Evolutionary conservation across 2,329 filamentous ascomycete species (phyloP).

Genomic region (Neurospora sp.): DNA sequence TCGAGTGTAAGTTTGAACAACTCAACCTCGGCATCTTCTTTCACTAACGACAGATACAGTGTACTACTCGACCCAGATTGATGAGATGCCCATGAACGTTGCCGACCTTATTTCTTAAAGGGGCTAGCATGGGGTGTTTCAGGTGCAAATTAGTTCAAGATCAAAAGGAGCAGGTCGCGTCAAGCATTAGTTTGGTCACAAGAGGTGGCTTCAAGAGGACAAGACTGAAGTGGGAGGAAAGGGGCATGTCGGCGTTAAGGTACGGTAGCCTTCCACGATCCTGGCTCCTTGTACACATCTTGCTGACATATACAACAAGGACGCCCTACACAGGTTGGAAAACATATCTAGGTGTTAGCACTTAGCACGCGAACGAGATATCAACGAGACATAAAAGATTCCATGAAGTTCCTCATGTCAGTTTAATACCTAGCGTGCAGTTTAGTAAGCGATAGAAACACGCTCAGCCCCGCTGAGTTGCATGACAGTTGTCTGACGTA

Average conservation of each 20-base stretch:
- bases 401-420: background rate
- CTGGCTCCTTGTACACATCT: background rate
- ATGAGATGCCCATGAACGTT: constrained; percentile 98
- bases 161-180: background rate
- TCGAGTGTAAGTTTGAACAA: constrained; percentile 48
- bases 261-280: background rate
- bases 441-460: background rate
- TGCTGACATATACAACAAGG: background rate
- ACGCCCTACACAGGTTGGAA: background rate
- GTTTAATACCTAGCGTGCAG: background rate
- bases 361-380: background rate
- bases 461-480: background rate
- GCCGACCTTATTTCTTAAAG: constrained; percentile 46
- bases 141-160: background rate
- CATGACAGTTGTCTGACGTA: background rate
- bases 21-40: background rate
- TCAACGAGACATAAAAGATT: background rate
- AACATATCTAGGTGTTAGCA: background rate
- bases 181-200: background rate
- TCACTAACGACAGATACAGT: constrained; percentile 36
- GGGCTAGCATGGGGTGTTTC: background rate
- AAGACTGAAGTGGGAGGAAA: background rate
- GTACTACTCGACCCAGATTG: constrained; percentile 94
- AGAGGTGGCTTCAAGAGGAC: background rate
- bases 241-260: background rate